Evolutionary conservation across 2,329 filamentous ascomycete species (phyloP), one percentile per base, ranked within the genome.

Genomic region (Trichoderma sp.): DNA sequence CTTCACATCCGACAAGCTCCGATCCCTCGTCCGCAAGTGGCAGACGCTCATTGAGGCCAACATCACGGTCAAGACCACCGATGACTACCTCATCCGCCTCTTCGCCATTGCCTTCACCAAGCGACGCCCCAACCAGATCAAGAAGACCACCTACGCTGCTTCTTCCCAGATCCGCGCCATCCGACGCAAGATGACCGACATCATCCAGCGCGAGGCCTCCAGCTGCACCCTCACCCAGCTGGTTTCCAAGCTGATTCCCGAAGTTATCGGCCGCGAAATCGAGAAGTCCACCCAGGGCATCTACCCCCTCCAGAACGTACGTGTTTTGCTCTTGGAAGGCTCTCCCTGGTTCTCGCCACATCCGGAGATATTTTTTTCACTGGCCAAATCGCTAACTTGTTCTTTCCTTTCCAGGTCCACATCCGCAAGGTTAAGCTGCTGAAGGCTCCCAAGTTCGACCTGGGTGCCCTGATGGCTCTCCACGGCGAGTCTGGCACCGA

Each of bases 391-490:
- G 21, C 66, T 66, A 54, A 59, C 19, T 55, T 15, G 17, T 65
- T 69, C 71, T 65, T 70, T 71, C 64, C 24, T 59, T 45, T 69
- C 10, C 74, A 98, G 93, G 93, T 98, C 78, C 95, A 99, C 87
- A 97, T 99, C 83, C 93, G 95, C 83, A 99, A 99, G 89, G 94
- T 99, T 78, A 99, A 99, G 90, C 91, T 99, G 75, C 87, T 99
- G 75, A 99, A 99, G 90, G 82, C 90, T 72, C 95, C 95, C 79
- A 99, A 99, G 88, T 98, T 99, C 86, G 95, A 99, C 79, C 90
- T 99, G 72, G 95, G 95, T 82, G 90, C 92, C 75, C 88, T 99
- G 74, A 90, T 99, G 82, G 90, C 90, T 81, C 90, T 99, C 76
- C 95, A 99, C 86, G 95, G 95, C 83, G 95, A 99, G 88, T 96